These are phyloP conservation scores for Myochromella boudieri DNA, from an alignment of 768 basidiomycete genomes.

Conservation along the genomic window DNA sequence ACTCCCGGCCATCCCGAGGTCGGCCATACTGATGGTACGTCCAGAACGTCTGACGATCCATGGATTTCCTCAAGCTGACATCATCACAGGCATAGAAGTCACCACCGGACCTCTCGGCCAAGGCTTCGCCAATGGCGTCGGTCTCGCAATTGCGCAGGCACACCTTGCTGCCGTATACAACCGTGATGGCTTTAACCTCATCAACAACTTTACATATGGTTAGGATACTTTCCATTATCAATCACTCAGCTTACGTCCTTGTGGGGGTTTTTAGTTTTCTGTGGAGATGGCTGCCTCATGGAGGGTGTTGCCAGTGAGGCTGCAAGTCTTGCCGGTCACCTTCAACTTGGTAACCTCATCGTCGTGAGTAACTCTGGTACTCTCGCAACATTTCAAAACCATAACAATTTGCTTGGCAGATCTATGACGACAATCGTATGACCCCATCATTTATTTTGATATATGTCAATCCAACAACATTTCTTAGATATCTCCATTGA, in stretches of 20 bases:
- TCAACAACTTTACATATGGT: slow-evolving; percentile 92
- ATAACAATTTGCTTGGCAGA: slow-evolving; percentile 36
- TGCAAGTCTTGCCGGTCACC: slow-evolving; percentile 89
- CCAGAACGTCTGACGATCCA: background rate
- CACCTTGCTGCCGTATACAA: slow-evolving; percentile 91
- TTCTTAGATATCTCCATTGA: slow-evolving; percentile 90
- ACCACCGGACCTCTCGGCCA: slow-evolving; percentile 97
- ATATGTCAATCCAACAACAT: slow-evolving; percentile 7
- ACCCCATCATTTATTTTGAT: background rate
- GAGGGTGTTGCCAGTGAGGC: slow-evolving; percentile 96
- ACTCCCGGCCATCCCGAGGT: slow-evolving; percentile 94
- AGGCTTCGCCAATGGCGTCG: slow-evolving; percentile 91
- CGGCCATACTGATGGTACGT: slow-evolving; percentile 49
- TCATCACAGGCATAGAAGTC: slow-evolving; percentile 67
- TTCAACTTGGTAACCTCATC: slow-evolving; percentile 91
- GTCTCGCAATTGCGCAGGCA: slow-evolving; percentile 90
- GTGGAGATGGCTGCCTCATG: slow-evolving; percentile 95
- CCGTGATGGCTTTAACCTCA: slow-evolving; percentile 76
- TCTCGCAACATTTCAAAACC: background rate
- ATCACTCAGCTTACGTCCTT: slow-evolving; percentile 7
- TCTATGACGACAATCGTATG: slow-evolving; percentile 96
- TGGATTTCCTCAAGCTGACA: background rate
- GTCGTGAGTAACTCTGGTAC: slow-evolving; percentile 53
- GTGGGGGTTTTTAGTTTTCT: slow-evolving; percentile 63
- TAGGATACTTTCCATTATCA: slow-evolving; percentile 11